Conservation (phyloP, 352 stramenopile genomes). For the Globisporangium emineosum region DNA sequence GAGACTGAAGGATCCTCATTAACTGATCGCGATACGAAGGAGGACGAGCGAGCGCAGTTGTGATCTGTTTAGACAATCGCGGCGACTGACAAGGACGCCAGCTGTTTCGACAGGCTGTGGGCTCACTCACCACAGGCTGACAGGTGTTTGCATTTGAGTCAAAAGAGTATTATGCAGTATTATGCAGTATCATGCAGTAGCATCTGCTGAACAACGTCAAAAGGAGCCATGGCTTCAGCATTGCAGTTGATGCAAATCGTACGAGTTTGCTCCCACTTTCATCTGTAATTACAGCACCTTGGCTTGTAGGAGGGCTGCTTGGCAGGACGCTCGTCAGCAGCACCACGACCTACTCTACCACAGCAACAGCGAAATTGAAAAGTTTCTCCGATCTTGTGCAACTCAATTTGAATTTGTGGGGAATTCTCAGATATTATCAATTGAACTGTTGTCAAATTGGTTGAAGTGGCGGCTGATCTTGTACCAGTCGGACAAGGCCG, state of each 20-base stretch:
- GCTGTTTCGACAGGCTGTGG: neutral
- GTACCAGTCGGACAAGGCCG: too few species aligned
- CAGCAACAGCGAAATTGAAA: neutral
- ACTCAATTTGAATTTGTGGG: neutral
- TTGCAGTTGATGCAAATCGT: neutral
- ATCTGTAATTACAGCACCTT: neutral
- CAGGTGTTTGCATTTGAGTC: too few species aligned
- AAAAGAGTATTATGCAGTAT: too few species aligned
- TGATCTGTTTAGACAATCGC: slow-evolving; percentile 2
- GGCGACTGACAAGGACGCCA: neutral
- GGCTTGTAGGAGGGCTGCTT: neutral
- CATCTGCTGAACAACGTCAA: too few species aligned
- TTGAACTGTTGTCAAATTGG: neutral
- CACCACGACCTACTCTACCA: neutral
- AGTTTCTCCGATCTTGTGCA: neutral
- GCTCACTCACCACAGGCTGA: neutral
- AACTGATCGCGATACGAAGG: neutral
- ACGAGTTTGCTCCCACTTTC: too few species aligned
- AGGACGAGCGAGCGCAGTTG: neutral
- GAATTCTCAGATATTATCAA: neutral
- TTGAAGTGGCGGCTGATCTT: neutral
- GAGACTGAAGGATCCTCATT: neutral
- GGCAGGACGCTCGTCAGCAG: neutral
- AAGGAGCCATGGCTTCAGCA: neutral
- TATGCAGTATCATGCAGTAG: too few species aligned